These are phyloP conservation scores for Casuarina glauca DNA, from an alignment of 306 rosid species.

Conservation along the genomic window DNA sequence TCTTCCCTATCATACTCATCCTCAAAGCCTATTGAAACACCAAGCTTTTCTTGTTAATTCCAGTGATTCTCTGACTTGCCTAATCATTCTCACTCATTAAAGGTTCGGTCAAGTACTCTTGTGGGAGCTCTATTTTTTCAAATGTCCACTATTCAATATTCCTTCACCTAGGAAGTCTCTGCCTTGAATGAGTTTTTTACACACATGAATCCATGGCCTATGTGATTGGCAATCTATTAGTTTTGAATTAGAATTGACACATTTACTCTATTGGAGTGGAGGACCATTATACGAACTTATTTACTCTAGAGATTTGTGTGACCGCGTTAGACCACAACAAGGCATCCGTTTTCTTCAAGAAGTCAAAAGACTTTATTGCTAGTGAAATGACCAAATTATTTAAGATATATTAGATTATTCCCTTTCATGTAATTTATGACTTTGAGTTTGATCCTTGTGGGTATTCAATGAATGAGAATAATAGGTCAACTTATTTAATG, in stretches of 20 bases:
- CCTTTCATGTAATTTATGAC: constrained; percentile 49
- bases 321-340: constrained; percentile 46
- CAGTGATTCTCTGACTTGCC: constrained; percentile 45
- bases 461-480: constrained; percentile 61
- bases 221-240: constrained; percentile 38
- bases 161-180: constrained; percentile 49
- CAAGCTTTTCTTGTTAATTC: constrained; percentile 47
- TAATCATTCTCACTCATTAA: constrained; percentile 38
- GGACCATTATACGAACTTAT: background rate
- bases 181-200: constrained; percentile 37
- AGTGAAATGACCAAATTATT: constrained; percentile 52
- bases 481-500: constrained; percentile 54
- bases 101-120: constrained; percentile 46
- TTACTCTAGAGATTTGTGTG: constrained; percentile 55
- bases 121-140: constrained; percentile 59
- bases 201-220: constrained; percentile 36
- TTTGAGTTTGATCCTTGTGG: constrained; percentile 65
- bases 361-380: constrained; percentile 10
- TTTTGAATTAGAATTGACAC: constrained; percentile 50
- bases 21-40: constrained; percentile 68
- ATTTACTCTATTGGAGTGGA: constrained; percentile 38
- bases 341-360: constrained; percentile 53
- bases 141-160: constrained; percentile 52
- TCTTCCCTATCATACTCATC: constrained; percentile 43
- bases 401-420: constrained; percentile 39